A percentile compares a stretch with the other conserved stretches of the same genome.
Conservation (phyloP, 768 basidiomycete species). For the Rickenella mellea region DNA sequence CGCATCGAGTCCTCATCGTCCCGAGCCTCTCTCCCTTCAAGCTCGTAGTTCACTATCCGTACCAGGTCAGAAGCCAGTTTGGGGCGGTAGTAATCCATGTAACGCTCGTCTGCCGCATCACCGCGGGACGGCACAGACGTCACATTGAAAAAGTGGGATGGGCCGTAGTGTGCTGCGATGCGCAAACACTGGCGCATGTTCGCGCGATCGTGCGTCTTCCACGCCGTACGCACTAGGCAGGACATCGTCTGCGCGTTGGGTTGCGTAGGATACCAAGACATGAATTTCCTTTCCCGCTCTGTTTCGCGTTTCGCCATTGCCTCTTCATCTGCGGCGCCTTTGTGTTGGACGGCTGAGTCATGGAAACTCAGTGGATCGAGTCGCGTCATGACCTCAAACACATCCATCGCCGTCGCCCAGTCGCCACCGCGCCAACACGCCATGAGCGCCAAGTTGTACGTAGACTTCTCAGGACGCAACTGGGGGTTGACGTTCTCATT, state of each 20-base stretch:
- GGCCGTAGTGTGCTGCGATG: constrained; percentile 40
- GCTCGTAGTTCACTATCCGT: no score
- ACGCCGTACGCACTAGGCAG: constrained; percentile 47
- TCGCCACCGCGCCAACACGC: constrained; percentile 57
- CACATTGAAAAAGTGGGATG: background rate
- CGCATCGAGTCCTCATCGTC: no score
- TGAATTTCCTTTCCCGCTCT: background rate
- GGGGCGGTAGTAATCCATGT: no score
- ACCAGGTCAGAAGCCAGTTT: no score
- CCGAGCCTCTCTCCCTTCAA: no score
- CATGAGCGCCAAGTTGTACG: constrained; percentile 53
- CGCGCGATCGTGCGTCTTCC: constrained; percentile 36
- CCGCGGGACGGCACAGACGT: no score
- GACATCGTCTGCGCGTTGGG: constrained; percentile 49
- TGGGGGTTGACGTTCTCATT: constrained; percentile 30
- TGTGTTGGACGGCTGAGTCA: no score
- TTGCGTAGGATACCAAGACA: background rate
- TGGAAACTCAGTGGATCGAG: constrained; percentile 21
- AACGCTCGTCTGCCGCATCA: no score
- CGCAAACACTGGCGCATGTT: constrained; percentile 54
- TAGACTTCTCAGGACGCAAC: constrained; percentile 36
- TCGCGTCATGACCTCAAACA: constrained; percentile 70
- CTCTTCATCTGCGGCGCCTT: background rate
- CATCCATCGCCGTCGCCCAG: constrained; percentile 46
- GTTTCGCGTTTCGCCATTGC: no score